Percentiles rank a stretch among this genome's conserved stretches.
Evolutionary conservation across 1,139 yeast genomes (phyloP).

Genomic region (Yamadazyma buinensis): DNA sequence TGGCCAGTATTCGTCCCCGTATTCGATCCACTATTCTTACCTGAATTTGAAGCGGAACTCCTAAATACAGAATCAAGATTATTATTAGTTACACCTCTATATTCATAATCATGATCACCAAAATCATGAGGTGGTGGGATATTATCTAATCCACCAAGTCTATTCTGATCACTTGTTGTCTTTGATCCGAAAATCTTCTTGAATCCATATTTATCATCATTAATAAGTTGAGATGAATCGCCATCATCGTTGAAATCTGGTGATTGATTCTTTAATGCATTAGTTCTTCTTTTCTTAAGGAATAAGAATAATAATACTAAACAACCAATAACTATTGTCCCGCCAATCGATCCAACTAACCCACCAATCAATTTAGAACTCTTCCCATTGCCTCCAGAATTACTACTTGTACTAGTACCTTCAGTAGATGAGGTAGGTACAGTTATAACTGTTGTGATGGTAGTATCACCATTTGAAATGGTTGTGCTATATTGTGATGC

Average conservation of each 20-base stretch:
- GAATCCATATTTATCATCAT: conserved; percentile 21
- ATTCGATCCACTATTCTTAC: conserved; percentile 14
- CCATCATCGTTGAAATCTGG: conserved; percentile 39
- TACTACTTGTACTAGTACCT: conserved; percentile 5
- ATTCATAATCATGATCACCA: conserved; percentile 33
- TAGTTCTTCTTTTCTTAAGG: conserved; percentile 29
- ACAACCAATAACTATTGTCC: conserved; percentile 39
- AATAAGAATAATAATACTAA: conserved; percentile 36
- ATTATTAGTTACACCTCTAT: conserved; percentile 47
- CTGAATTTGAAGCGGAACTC: conserved; percentile 23
- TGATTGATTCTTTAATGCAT: conserved; percentile 36
- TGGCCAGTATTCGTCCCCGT: conserved; percentile 13
- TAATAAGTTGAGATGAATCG: conserved; percentile 12
- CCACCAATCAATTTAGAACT: conserved; percentile 46
- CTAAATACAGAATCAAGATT: conserved; percentile 42
- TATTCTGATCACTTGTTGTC: conserved; percentile 9
- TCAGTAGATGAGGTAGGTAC: conserved; percentile 31
- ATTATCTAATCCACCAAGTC: conserved; percentile 11
- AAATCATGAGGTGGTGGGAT: conserved; percentile 8
- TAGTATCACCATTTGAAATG: conserved; percentile 29
- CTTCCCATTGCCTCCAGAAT: conserved; percentile 15
- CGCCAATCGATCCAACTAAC: conserved; percentile 47
- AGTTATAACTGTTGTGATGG: conserved; percentile 40
- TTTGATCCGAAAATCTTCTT: conserved; percentile 30
- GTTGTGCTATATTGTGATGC: conserved; percentile 18